Evolutionary conservation across 2,329 filamentous ascomycete genomes (phyloP), one percentile per base, ranked within the genome.

Genomic region (Aquanectria penicillioides): DNA sequence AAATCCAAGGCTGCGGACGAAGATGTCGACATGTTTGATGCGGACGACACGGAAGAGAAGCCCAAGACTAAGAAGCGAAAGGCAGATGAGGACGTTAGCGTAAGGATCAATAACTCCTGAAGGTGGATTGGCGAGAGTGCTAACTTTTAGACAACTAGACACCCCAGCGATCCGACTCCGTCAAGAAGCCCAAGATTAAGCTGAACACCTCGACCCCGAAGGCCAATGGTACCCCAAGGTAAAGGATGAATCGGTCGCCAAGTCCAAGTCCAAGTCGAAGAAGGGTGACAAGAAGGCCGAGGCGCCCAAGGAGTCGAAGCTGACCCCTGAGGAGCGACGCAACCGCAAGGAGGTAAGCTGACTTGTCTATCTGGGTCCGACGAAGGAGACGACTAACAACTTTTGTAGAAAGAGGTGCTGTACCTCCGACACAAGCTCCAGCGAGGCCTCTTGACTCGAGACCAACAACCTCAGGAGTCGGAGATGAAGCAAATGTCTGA

Each of bases 361-460:
- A 4, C 9, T 3, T 25, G 3, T n/a, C 9, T 59, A 3, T 11
- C 8, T 9, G 20, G 8, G 0, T 9, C 22, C n/a, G n/a, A 13
- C 15, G 7, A 13, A 28, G 29, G 3, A 31, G 25, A 11, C 25
- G 17, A 48, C 77, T 83, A 69, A 84, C 63, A 48, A 52, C 5
- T 33, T 20, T 26, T 52, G 43, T 65, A 91, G 84, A 89, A 87
- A 66, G 88, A 91, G 67, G 93, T 99, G n/a, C 81, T 97, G 26
- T 98, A 96, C 76, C 85, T 97, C 33, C 91, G 95, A 63, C 94
- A 99, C 78, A 93, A 94, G 75, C 87, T 99, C 28, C 95, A 99
- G 74, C 96, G 97, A 75, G 94, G 94, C 1, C 93, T 99, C 69
- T 83, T 99, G 37, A 91, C 91, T 18, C 87, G 91, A 58, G 93